Evolutionary conservation across 495 filamentous ascomycete species (phyloP).

Genomic region (Aspergillus nanangensis): DNA sequence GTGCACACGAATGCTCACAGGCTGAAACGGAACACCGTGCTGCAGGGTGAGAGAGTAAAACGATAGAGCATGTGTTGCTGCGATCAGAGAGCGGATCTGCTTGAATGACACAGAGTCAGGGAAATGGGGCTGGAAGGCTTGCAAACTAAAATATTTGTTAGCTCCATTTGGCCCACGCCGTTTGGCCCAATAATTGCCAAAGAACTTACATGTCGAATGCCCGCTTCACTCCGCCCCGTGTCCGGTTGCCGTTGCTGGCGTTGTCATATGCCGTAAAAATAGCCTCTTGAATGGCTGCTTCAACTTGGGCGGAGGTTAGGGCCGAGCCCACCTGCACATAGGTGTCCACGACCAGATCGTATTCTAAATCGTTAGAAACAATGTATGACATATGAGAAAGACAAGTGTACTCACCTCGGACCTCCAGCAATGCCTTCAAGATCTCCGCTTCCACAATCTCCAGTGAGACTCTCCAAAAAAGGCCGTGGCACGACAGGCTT

Average conservation of each 20-base stretch:
- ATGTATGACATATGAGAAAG: background rate
- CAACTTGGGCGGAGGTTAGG: constrained; percentile 48
- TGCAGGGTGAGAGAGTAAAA: constrained; percentile 86
- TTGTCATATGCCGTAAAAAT: constrained; percentile 80
- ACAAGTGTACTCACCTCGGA: constrained; percentile 50
- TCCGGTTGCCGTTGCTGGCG: constrained; percentile 83
- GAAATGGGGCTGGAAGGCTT: constrained; percentile 65
- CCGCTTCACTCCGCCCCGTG: constrained; percentile 76
- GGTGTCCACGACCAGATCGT: constrained; percentile 61
- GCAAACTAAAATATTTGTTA: constrained; percentile 46
- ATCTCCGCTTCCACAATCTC: constrained; percentile 69
- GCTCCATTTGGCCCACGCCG: background rate
- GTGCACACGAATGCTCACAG: constrained; percentile 83
- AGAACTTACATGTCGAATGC: constrained; percentile 72
- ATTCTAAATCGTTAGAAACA: constrained; percentile 48
- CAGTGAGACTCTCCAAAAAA: constrained; percentile 64
- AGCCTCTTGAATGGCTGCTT: constrained; percentile 60
- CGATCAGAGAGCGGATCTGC: constrained; percentile 64
- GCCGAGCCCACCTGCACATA: constrained; percentile 54
- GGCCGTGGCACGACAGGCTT: constrained; percentile 43
- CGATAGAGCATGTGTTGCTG: constrained; percentile 80
- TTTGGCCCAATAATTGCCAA: background rate
- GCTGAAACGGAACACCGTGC: constrained; percentile 87
- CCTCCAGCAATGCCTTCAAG: constrained; percentile 67
- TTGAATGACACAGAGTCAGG: constrained; percentile 49